Conservation (phyloP, 192 early-diverging fungal species). For the Backusella mclennaniae region DNA sequence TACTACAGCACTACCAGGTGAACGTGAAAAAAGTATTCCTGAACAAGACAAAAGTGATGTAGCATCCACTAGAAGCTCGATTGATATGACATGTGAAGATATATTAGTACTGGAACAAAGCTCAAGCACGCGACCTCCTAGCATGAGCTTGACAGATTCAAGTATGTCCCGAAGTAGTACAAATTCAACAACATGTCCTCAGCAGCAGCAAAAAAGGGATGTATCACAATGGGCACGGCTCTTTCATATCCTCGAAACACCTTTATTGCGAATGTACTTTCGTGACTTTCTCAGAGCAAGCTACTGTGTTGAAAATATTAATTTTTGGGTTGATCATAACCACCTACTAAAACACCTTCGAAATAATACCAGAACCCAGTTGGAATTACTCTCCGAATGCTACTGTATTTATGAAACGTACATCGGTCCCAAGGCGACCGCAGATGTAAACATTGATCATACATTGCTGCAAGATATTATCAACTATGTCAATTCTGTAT, state of each 20-base stretch:
- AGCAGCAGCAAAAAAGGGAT: neutral
- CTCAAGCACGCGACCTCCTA: neutral
- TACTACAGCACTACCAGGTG: neutral
- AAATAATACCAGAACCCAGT: constrained; percentile 23
- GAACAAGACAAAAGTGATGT: neutral
- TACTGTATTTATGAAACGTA: constrained; percentile 55
- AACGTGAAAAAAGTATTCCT: neutral
- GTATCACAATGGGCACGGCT: constrained; percentile 41
- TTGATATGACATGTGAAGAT: neutral
- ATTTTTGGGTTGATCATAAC: constrained; percentile 62
- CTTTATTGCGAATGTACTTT: constrained; percentile 51
- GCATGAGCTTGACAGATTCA: constrained; percentile 12
- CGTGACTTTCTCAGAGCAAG: constrained; percentile 60
- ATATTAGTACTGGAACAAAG: neutral
- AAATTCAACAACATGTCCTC: neutral
- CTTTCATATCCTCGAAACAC: constrained; percentile 54
- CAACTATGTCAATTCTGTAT: constrained; percentile 17
- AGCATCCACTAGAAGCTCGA: neutral
- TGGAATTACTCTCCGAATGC: constrained; percentile 44
- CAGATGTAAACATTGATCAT: constrained; percentile 53
- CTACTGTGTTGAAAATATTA: constrained; percentile 72
- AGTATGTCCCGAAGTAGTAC: neutral
- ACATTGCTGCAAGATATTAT: constrained; percentile 45
- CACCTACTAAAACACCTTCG: constrained; percentile 32
- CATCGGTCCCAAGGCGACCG: constrained; percentile 30